Evolutionary conservation across 179 eudicot species (phyloP).

Genomic region (Actinidia chinensis): DNA sequence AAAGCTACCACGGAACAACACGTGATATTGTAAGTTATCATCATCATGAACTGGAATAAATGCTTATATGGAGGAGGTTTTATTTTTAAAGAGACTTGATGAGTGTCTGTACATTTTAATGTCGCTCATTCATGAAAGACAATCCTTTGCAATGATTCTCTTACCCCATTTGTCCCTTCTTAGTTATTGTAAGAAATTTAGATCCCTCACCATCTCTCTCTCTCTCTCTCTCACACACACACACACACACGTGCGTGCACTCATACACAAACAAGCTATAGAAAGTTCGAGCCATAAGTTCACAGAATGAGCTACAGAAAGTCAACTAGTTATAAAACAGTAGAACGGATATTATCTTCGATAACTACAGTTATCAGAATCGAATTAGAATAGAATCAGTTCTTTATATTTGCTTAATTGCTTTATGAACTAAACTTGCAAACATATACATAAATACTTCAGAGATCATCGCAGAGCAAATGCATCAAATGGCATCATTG

Average conservation of each 20-base stretch:
- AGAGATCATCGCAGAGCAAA: background rate
- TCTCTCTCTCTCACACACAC: background rate
- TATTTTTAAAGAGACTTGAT: background rate
- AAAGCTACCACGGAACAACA: conserved; percentile 11
- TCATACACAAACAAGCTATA: background rate
- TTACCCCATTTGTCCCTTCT: conserved; percentile 41
- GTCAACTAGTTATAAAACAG: background rate
- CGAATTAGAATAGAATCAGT: background rate
- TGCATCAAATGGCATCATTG: background rate
- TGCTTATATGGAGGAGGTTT: conserved; percentile 18
- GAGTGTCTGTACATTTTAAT: conserved; percentile 14
- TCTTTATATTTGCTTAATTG: background rate
- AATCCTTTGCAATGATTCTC: conserved; percentile 31
- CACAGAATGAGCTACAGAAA: background rate
- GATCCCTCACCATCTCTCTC: background rate
- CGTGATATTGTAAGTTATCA: conserved; percentile 8
- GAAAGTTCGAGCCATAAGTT: background rate
- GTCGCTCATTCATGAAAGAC: conserved; percentile 27
- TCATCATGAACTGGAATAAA: conserved; percentile 3
- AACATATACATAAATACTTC: background rate
- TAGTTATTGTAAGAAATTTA: conserved; percentile 33
- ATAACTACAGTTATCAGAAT: background rate
- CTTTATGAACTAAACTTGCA: conserved; percentile 1
- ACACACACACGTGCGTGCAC: conserved; percentile 3
- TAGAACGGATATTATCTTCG: background rate